Conservation (phyloP, 768 basidiomycete genomes). For the Termitomyces sp. region DNA sequence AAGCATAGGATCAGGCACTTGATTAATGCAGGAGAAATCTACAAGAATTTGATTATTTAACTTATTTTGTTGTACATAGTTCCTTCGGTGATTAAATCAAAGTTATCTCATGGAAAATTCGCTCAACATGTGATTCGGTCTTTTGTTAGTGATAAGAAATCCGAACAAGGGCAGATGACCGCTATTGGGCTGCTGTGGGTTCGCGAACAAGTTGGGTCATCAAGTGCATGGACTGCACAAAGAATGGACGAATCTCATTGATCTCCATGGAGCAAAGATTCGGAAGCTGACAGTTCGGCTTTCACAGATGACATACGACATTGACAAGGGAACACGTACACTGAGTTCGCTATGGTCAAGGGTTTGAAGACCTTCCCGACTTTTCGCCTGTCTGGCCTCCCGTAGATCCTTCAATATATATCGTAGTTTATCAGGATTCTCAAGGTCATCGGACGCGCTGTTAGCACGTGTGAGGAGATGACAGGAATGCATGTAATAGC, state of each 20-base stretch:
- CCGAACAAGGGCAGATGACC: neutral
- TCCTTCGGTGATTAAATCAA: neutral
- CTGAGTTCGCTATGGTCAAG: constrained; percentile 80
- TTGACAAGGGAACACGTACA: constrained; percentile 36
- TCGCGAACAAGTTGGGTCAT: constrained; percentile 50
- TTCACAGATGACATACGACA: neutral
- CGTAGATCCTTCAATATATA: constrained; percentile 91
- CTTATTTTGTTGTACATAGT: neutral
- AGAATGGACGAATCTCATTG: constrained; percentile 90
- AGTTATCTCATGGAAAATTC: neutral
- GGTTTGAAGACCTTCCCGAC: constrained; percentile 74
- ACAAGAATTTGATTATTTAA: neutral
- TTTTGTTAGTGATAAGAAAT: neutral
- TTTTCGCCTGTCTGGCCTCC: constrained; percentile 93
- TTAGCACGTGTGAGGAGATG: neutral
- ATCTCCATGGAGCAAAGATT: constrained; percentile 89
- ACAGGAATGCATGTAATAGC: neutral
- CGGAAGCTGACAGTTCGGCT: constrained; percentile 49
- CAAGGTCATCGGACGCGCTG: constrained; percentile 89
- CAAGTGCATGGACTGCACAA: constrained; percentile 74
- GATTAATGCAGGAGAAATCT: neutral
- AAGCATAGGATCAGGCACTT: constrained; percentile 5
- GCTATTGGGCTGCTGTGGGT: constrained; percentile 15
- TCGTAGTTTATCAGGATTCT: constrained; percentile 77
- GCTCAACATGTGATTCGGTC: neutral